Base-by-base conservation (phyloP, 75 land plant species). In the Picea sitchensis region DNA sequence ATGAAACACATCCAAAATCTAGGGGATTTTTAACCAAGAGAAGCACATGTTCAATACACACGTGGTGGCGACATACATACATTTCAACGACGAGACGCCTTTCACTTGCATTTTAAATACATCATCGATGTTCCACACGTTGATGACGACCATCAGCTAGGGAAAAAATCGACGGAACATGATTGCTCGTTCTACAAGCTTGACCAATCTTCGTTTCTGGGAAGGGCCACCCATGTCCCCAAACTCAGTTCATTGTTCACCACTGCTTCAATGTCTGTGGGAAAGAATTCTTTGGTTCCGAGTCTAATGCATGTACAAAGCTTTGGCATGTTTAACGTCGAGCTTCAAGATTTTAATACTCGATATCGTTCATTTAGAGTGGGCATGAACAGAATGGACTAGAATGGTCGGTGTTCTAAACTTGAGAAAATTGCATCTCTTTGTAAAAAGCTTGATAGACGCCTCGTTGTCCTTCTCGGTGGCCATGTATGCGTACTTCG, bases 51-150 rank as follows among this genome's bases (percentile, higher is more conserved):
- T 85, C 9, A 83, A 13, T 3, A 78, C 23, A 14, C 87, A 58
- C 18, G 61, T 80, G 3, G 79, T 78, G 0, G 26, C 26, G 26
- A 26, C 26, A 26, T 26, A 0, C 26, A 26, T 26, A 26, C 26
- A 26, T 26, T 26, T 26, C 26, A 26, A 26, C 26, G 26, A 26
- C 0, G 26, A 26, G 26, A 26, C 26, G 0, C 26, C 26, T 26
- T 26, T 26, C 26, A 26, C 26, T 26, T 26, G 26, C 26, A 26
- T 26, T 26, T 26, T 26, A 78, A 83, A 92, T 58, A 88, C 79
- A 20, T 89, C 89, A 69, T 86, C 82, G 67, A 78, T 80, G 75
- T 87, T 86, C 95, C 95, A 92, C 59, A 90, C 75, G 80, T 91
- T 90, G 7, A 87, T 41, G 34, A 90, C 83, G 23, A 92, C 95